These are phyloP conservation scores for Aspergillus sp. DNA, from an alignment of 2,329 filamentous ascomycete species.

Conservation along the genomic window DNA sequence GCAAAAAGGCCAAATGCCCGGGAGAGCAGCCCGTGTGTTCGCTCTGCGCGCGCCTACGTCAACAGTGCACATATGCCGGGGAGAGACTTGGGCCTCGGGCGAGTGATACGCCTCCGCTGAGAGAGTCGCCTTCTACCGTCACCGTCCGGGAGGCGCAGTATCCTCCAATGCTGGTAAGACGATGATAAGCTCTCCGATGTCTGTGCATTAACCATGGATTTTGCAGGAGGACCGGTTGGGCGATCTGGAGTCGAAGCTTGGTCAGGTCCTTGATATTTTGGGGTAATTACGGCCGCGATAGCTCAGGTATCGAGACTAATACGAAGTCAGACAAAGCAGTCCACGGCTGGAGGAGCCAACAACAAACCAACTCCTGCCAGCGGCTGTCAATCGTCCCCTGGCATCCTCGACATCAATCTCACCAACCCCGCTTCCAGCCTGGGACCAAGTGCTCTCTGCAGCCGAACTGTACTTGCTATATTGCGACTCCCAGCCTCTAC, in stretches of 20 bases:
- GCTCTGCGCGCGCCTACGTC: slow-evolving; percentile 40
- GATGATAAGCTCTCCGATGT: neutral
- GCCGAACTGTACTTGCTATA: slow-evolving; percentile 39
- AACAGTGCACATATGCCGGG: slow-evolving; percentile 38
- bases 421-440: slow-evolving; percentile 25
- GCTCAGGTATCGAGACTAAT: slow-evolving; percentile 2
- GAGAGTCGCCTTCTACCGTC: slow-evolving; percentile 9
- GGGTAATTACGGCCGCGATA: slow-evolving; percentile 15
- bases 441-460: slow-evolving; percentile 30
- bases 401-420: slow-evolving; percentile 8
- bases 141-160: slow-evolving; percentile 6
- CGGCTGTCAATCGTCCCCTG: slow-evolving; percentile 3
- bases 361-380: slow-evolving; percentile 5
- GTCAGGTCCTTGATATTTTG: slow-evolving; percentile 26
- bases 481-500: slow-evolving; percentile 43
- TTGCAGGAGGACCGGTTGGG: slow-evolving; percentile 26
- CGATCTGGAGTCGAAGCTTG: slow-evolving; percentile 24
- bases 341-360: slow-evolving; percentile 8
- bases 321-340: slow-evolving; percentile 5
- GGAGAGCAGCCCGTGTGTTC: slow-evolving; percentile 44
- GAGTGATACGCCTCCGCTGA: slow-evolving; percentile 2
- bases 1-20: slow-evolving; percentile 45
- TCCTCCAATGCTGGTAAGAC: slow-evolving; percentile 14
- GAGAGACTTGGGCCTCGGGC: slow-evolving; percentile 18
- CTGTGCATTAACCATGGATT: neutral